phyloP scores from a whole-genome alignment of 257 asterid genomes.

The Solanum tarapatanum region DNA sequence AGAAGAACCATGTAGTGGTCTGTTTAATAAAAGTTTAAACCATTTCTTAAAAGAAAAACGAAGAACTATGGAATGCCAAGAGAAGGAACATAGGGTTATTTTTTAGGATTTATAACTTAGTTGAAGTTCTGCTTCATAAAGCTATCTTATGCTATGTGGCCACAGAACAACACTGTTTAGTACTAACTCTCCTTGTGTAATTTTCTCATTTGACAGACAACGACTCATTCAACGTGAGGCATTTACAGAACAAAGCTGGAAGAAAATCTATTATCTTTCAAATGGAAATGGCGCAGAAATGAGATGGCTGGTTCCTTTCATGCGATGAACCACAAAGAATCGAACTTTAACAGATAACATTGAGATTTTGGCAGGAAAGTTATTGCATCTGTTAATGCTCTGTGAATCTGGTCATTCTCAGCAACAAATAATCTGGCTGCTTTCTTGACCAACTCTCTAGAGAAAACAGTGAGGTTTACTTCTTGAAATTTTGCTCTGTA shows the following conservation, averaged over 20 bases:
- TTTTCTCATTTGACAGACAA: slow-evolving; percentile 46
- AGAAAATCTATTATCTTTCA: slow-evolving; percentile 78
- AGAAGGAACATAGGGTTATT: background rate
- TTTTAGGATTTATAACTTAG: background rate
- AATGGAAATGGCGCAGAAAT: slow-evolving; percentile 95
- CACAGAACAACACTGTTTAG: background rate
- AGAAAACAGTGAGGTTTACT: background rate
- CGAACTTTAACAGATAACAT: background rate
- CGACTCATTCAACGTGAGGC: slow-evolving; percentile 59
- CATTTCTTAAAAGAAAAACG: background rate
- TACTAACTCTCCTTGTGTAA: background rate
- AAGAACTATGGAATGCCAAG: background rate
- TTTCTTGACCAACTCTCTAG: background rate
- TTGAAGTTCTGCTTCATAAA: background rate
- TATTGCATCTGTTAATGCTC: background rate
- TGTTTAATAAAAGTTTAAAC: background rate
- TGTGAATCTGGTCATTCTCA: background rate
- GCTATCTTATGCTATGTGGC: background rate
- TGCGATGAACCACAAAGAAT: slow-evolving; percentile 37
- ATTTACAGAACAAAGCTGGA: slow-evolving; percentile 91
- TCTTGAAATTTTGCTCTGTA: background rate
- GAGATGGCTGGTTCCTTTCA: slow-evolving; percentile 72
- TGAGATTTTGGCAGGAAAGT: background rate
- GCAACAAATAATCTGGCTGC: background rate
- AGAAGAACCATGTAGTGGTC: background rate